Percentiles rank a stretch among this genome's conserved stretches.
Evolutionary conservation across 2,329 filamentous ascomycete genomes (phyloP).

Genomic region (Arthrobotrys pseudoclavata): DNA sequence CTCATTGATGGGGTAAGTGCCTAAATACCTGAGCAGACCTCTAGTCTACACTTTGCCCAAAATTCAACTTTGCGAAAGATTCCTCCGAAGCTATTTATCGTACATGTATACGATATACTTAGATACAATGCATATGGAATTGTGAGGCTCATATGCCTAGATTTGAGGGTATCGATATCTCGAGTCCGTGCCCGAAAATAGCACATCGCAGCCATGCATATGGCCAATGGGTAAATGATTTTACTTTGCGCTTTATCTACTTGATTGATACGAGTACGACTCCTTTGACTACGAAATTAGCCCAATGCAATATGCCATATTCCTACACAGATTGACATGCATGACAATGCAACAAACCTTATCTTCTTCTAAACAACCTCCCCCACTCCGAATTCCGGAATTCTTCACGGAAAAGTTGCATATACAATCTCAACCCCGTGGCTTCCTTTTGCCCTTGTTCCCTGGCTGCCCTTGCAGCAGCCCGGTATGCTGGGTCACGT

Average conservation of each 20-base stretch:
- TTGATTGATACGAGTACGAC: not conserved
- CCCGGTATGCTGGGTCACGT: conserved; percentile 41
- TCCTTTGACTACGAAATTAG: not conserved
- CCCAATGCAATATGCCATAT: not conserved
- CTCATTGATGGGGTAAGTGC: too few relatives aligned
- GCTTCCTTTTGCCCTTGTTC: conserved; percentile 40
- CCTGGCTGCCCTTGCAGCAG: conserved; percentile 37
- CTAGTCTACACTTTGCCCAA: too few relatives aligned
- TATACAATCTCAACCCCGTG: conserved; percentile 40
- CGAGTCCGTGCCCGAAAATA: not conserved
- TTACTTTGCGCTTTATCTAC: not conserved
- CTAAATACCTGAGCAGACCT: too few relatives aligned
- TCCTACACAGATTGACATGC: not conserved
- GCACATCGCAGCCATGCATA: too few relatives aligned
- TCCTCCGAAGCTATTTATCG: too few relatives aligned
- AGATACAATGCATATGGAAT: too few relatives aligned
- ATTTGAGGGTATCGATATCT: too few relatives aligned
- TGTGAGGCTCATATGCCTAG: too few relatives aligned
- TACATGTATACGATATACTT: too few relatives aligned
- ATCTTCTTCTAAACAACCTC: conserved; percentile 46
- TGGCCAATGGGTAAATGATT: not conserved
- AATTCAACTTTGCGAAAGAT: too few relatives aligned
- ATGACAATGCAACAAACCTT: not conserved
- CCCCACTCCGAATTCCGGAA: conserved; percentile 58
- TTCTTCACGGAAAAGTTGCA: conserved; percentile 51